Evolutionary conservation across 805 yeast species (phyloP), one percentile per base, ranked within the genome.

Genomic region (Starmerella tilneyi): DNA sequence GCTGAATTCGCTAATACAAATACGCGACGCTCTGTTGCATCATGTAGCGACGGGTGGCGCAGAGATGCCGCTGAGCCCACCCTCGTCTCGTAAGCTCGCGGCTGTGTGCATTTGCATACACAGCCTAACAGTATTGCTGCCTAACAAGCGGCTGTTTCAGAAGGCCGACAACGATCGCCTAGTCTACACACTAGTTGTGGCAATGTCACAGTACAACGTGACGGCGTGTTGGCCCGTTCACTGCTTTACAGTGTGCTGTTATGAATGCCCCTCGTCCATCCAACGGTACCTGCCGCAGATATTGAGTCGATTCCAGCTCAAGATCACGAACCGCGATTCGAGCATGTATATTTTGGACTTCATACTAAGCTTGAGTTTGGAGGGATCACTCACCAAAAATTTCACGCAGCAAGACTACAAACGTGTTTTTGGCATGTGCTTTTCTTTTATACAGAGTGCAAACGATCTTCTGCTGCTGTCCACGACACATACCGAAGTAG

Each of bases 391-490:
- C 46, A 77, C 83, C 1, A 71, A 84, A 1, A 79, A 79, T 55
- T 80, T 84, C 58, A 81, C 83, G 3, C 70, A 72, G 16, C 92
- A 82, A 41, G 94, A 85, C 54, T 81, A 72, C 59, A 80, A 78
- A 55, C 69, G 86, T 38, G 84, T 84, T 2, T 83, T 85, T 65
- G 94, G 83, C 2, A 81, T 85, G 59, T 80, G 86, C 1, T 82
- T 85, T 65, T 79, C 79, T 54, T 80, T 78, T 54, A 80, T 84
- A 44, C 84, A 82, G 56, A 79, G 78, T 56, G 75, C 84, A 2
- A 68, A 72, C 42, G 86, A 81, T 53, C 51, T 29, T 23, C 44
- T 56, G 20, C 41, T 30, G 23, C 37, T 47, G 13, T 38, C 33
- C 8, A 38, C 33, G 5, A 38, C 31, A 11, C 41, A 38, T 19